A percentile compares a stretch with the other conserved stretches of the same genome.
Conservation (phyloP, 352 stramenopile genomes). For the Phytophthora chlamydospora region DNA sequence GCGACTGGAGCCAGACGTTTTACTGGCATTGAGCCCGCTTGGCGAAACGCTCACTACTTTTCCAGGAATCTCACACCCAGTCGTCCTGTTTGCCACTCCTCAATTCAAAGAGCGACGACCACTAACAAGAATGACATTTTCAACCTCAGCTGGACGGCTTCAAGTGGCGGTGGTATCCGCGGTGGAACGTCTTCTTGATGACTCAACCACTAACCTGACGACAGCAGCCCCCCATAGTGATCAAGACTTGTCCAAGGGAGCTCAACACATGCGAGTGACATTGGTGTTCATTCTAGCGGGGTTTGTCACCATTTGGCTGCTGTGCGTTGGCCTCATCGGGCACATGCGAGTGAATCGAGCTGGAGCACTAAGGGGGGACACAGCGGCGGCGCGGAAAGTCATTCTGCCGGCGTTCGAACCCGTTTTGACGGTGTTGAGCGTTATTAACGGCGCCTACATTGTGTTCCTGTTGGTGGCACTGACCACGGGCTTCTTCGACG, state of each 20-base stretch:
- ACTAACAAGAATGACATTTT: slow-evolving; percentile 10
- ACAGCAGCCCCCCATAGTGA: neutral
- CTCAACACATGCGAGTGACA: slow-evolving; percentile 26
- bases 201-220: slow-evolving; percentile 8
- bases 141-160: slow-evolving; percentile 4
- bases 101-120: slow-evolving; percentile 10
- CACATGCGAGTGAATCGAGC: slow-evolving; percentile 43
- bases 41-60: slow-evolving; percentile 23
- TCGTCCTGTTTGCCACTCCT: slow-evolving; percentile 20
- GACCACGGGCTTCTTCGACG: slow-evolving; percentile 23
- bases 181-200: slow-evolving; percentile 22
- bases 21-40: neutral
- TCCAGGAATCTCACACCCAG: slow-evolving; percentile 7
- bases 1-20: slow-evolving; percentile 2
- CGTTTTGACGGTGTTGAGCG: slow-evolving; percentile 38
- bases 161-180: neutral
- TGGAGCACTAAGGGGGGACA: slow-evolving; percentile 35
- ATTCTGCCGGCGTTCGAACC: slow-evolving; percentile 55
- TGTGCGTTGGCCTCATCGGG: slow-evolving; percentile 39
- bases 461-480: slow-evolving; percentile 32
- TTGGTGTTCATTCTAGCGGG: slow-evolving; percentile 36
- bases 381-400: slow-evolving; percentile 38
- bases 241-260: slow-evolving; percentile 4
- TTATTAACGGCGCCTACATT: slow-evolving; percentile 38
- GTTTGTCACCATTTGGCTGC: slow-evolving; percentile 45